phyloP scores from a whole-genome alignment of 495 filamentous ascomycete species.

The Astrothelium macrocarpum region DNA sequence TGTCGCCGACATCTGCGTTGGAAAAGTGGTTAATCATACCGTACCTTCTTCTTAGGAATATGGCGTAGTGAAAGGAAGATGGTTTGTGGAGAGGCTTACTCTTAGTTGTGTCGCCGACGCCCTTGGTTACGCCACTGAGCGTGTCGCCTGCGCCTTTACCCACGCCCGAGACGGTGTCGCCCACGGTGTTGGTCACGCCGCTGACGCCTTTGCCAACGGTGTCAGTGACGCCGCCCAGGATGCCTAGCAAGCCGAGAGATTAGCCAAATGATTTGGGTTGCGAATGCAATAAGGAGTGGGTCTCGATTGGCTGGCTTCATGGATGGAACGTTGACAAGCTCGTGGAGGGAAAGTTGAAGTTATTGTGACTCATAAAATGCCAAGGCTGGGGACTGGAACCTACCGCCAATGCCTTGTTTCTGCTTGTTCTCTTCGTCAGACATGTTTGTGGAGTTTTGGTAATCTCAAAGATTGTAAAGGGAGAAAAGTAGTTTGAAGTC shows the following conservation, averaged over 20 bases:
- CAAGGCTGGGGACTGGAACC: not conserved
- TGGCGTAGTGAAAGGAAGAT: not conserved
- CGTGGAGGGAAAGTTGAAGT: not conserved
- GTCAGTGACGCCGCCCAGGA: not conserved
- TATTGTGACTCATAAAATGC: not conserved
- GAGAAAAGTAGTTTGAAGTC: not conserved
- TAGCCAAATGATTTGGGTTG: not conserved
- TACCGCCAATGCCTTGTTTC: slow-evolving; percentile 1
- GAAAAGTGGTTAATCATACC: not conserved
- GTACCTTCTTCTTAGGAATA: not conserved
- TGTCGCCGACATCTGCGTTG: not conserved
- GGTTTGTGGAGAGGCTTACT: not conserved
- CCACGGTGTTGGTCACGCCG: slow-evolving; percentile 1
- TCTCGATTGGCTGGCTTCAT: no score
- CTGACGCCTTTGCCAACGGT: slow-evolving; percentile 3
- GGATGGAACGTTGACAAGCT: not conserved
- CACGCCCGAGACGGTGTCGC: slow-evolving; percentile 1
- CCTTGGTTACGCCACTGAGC: slow-evolving; percentile 2
- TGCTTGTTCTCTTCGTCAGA: not conserved
- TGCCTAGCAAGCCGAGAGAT: not conserved
- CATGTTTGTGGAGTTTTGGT: not conserved
- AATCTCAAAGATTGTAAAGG: not conserved
- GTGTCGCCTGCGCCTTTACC: slow-evolving; percentile 4
- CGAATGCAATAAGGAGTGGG: not conserved
- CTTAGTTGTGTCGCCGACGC: slow-evolving; percentile 5